A percentile compares a stretch with the other conserved stretches of the same genome.
These are phyloP conservation scores for Astragalus glycyphyllos DNA, from an alignment of 306 rosid genomes.

Conservation along the genomic window DNA sequence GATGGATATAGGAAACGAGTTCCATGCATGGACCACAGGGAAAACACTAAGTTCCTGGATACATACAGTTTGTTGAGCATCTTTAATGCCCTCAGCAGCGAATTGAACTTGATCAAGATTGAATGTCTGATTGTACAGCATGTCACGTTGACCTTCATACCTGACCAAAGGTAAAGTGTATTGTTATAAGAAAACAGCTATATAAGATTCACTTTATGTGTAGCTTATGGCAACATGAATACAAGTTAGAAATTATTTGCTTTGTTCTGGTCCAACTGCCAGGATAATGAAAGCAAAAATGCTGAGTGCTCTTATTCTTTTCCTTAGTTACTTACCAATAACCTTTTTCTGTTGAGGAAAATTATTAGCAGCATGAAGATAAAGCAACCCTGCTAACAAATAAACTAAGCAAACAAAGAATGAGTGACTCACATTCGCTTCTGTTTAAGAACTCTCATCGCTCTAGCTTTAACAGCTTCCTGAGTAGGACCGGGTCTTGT, in stretches of 20 bases:
- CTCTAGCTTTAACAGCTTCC: conserved; percentile 91
- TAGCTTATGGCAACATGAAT: not conserved
- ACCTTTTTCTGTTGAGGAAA: conserved; percentile 4
- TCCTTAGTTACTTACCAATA: conserved; percentile 14
- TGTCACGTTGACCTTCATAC: conserved; percentile 99
- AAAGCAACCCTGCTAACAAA: not conserved
- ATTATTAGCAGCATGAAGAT: not conserved
- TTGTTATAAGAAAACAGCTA: conserved; percentile 25
- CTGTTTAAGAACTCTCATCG: conserved; percentile 96
- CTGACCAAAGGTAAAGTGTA: conserved; percentile 54
- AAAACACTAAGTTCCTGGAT: conserved; percentile 35
- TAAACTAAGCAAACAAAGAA: conserved; percentile 14
- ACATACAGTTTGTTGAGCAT: conserved; percentile 96
- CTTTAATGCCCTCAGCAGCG: conserved; percentile 92
- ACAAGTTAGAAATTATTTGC: conserved; percentile 9
- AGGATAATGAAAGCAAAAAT: conserved; percentile 31
- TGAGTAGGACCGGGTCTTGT: conserved; percentile 97
- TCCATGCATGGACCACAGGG: conserved; percentile 14
- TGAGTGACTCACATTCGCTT: conserved; percentile 73
- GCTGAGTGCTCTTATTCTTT: conserved; percentile 11
- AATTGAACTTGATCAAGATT: conserved; percentile 98
- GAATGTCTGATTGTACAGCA: conserved; percentile 94
- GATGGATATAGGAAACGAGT: conserved; percentile 1
- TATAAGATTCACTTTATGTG: conserved; percentile 1
- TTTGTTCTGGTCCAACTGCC: conserved; percentile 25